Percentiles rank a stretch among this genome's conserved stretches.
These are phyloP conservation scores for Periconia sp. DNA, from an alignment of 2,329 filamentous ascomycete genomes.

Conservation along the genomic window DNA sequence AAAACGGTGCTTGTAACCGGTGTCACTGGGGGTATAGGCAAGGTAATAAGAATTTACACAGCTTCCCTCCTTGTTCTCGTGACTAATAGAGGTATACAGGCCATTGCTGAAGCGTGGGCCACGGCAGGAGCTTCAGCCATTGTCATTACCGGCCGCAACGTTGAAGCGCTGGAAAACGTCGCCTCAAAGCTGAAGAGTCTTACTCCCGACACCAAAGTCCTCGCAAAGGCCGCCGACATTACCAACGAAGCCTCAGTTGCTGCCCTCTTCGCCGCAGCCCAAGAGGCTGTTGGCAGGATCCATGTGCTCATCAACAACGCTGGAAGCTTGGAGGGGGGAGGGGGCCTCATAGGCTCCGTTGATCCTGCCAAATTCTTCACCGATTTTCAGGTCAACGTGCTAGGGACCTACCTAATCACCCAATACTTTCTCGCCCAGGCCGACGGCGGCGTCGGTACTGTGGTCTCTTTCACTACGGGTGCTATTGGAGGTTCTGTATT, in stretches of 20 bases:
- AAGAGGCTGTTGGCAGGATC: conserved; percentile 11
- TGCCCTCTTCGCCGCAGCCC: conserved; percentile 14
- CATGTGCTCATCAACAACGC: conserved; percentile 22
- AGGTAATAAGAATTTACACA: too few relatives aligned
- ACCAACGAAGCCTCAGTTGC: conserved; percentile 19
- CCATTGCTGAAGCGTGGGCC: conserved; percentile 27
- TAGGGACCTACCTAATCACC: conserved; percentile 14
- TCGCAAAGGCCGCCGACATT: conserved; percentile 21
- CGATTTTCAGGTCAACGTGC: conserved; percentile 21
- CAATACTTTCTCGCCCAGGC: conserved; percentile 11
- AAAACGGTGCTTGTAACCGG: conserved; percentile 22
- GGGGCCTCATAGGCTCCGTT: conserved; percentile 2
- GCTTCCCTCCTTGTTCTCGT: too few relatives aligned
- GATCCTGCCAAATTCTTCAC: conserved; percentile 11
- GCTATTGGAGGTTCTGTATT: conserved; percentile 13
- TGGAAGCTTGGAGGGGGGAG: conserved; percentile 9
- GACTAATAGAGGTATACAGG: too few relatives aligned
- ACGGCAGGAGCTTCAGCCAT: conserved; percentile 24
- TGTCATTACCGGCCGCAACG: conserved; percentile 24
- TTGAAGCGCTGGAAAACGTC: conserved; percentile 18
- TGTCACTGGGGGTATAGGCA: conserved; percentile 19
- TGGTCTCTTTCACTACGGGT: conserved; percentile 20
- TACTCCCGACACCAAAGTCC: conserved; percentile 15
- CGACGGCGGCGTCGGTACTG: conserved; percentile 14
- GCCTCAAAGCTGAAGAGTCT: conserved; percentile 12